These are phyloP conservation scores for Pythium apleroticum DNA, from an alignment of 352 stramenopile species.

Conservation along the genomic window DNA sequence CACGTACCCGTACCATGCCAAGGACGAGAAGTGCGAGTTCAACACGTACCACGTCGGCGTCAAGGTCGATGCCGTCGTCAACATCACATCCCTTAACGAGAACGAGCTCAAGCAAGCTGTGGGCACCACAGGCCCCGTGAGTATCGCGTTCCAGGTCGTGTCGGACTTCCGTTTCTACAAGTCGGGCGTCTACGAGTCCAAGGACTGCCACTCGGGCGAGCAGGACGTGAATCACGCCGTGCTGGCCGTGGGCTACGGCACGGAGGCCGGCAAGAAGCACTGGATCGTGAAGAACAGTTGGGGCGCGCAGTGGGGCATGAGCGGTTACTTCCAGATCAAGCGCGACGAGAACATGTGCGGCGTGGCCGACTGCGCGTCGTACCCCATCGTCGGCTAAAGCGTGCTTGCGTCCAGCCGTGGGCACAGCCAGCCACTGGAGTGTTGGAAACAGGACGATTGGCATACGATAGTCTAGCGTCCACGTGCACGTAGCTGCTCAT, in stretches of 20 bases:
- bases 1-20: slow-evolving; percentile 75
- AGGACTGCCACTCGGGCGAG: slow-evolving; percentile 76
- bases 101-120: slow-evolving; percentile 71
- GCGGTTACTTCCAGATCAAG: slow-evolving; percentile 95
- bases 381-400: slow-evolving; percentile 65
- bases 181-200: slow-evolving; percentile 85
- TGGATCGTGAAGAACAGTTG: slow-evolving; percentile 99
- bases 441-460: not conserved
- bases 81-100: slow-evolving; percentile 84
- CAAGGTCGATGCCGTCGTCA: slow-evolving; percentile 76
- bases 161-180: slow-evolving; percentile 91
- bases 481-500: not conserved
- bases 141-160: slow-evolving; percentile 86
- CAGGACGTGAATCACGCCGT: slow-evolving; percentile 92
- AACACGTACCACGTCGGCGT: slow-evolving; percentile 70
- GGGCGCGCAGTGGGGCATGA: slow-evolving; percentile 90
- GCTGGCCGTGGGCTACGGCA: slow-evolving; percentile 96
- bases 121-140: slow-evolving; percentile 66
- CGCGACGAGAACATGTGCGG: slow-evolving; percentile 91
- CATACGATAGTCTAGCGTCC: not conserved
- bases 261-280: slow-evolving; percentile 85
- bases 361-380: slow-evolving; percentile 84
- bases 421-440: not conserved
- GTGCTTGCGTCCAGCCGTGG: not conserved
- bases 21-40: slow-evolving; percentile 81